Evolutionary conservation across 352 stramenopile species (phyloP), one percentile per base, ranked within the genome.

Genomic region (Phytophthora idaei): DNA sequence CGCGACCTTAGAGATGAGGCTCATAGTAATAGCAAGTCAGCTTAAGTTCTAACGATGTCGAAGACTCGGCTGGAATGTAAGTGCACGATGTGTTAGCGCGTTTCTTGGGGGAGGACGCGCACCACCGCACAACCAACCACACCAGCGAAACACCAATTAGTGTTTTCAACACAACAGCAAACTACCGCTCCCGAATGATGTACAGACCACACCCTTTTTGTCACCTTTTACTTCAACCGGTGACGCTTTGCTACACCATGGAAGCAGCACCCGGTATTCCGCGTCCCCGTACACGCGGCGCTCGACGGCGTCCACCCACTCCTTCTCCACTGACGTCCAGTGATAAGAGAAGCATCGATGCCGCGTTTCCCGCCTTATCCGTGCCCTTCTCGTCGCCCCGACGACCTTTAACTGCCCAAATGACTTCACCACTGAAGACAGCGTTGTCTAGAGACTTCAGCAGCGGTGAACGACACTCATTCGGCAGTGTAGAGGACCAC

Each of bases 1-100:
- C 25, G 85, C 85, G 57, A 83, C 82, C 61, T 83, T 85, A 45
- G 81, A 76, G 63, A 87, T 66, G 42, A 87, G 57, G 64, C 74
- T 80, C 76, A 82, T 87, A 12, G 29, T 47, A 66, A 49, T 21
- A 21, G 21, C 39, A 11, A 17, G 10, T 1, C 44, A 42, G 46
- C 36, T 58, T 57, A 58, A 12, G 25, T 65, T 69, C 54, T 64
- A 41, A 42, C 42, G 32, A 50, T 69, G 49, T 60, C 45, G 46
- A 15, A 32, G 17, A 56, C 44, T 56, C 15, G 41, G 34, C 50
- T 67, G 12, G 61, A 61, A 57, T 60, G 37, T 49, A 17, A 51
- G 28, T 64, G 61, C 10, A 10, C 32, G n/a, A 25, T 12, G 8
- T 52, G 32, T 37, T 44, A 10, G 32, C 37, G 52, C 36, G 53